These are phyloP conservation scores for Fragaria nilgerrensis DNA, from an alignment of 306 rosid species.

Conservation along the genomic window DNA sequence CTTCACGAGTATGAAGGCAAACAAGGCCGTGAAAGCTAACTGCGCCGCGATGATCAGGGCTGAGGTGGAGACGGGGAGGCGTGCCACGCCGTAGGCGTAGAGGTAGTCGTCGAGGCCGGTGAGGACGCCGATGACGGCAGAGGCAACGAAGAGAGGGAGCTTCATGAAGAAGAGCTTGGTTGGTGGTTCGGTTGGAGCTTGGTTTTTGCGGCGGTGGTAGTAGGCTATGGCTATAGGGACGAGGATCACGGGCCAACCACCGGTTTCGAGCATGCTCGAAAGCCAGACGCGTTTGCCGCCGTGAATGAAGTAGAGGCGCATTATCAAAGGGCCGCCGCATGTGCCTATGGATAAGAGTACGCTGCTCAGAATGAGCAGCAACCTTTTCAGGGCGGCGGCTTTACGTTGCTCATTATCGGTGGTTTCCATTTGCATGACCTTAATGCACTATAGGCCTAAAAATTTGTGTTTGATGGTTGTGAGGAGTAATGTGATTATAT, in stretches of 20 bases:
- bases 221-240: constrained; percentile 40
- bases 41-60: constrained; percentile 57
- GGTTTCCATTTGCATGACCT: neutral
- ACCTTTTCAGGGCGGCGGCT: constrained; percentile 20
- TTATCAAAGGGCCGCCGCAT: constrained; percentile 60
- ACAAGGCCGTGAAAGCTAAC: constrained; percentile 68
- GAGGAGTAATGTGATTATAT: neutral
- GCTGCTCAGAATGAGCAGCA: constrained; percentile 48
- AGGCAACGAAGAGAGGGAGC: constrained; percentile 35
- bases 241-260: constrained; percentile 62
- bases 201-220: constrained; percentile 38
- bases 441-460: neutral
- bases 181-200: neutral
- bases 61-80: constrained; percentile 65
- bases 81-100: constrained; percentile 61
- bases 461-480: neutral
- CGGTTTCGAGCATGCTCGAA: constrained; percentile 59
- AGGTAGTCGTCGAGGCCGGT: constrained; percentile 65
- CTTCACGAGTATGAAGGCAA: constrained; percentile 48
- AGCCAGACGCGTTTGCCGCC: constrained; percentile 80
- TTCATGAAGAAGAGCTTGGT: constrained; percentile 37
- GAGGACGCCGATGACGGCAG: constrained; percentile 45
- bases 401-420: neutral
- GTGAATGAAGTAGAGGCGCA: constrained; percentile 72
- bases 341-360: constrained; percentile 38